Base-by-base conservation (phyloP, 768 basidiomycete genomes). In the Mrakia hoshinonis region DNA sequence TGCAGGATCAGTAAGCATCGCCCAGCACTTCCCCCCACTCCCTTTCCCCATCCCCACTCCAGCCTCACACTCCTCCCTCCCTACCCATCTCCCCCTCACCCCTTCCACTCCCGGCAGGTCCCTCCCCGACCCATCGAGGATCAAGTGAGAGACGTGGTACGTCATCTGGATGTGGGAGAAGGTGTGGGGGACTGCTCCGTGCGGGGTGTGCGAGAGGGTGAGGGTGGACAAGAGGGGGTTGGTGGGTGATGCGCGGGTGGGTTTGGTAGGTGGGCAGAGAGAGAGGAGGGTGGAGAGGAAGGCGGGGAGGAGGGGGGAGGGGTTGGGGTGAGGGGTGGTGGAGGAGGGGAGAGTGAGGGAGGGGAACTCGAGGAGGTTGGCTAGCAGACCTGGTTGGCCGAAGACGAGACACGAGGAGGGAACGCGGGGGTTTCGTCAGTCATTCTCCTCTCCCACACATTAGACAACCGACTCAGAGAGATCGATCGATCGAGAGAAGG, bases 21-120 rank as follows among this genome's bases (percentile, higher is more conserved):
- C 62, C 67, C 67, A 68, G 43, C 72, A 73, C 29, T 67, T 68
- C 38, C 68, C 68, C 49, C 66, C 67, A 29, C 68, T 67, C 26
- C 61, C 66, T 22, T 58, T 73, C 29, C 47, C 62, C 69, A 71
- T 65, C 9, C 62, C 52, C 2, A 24, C 24, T 0, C 51, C 54
- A 38, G 18, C 38, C 13, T 49, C 58, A n/a, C 52, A 26, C 6
- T 62, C 47, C 34, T 63, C 62, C 38, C 67, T n/a, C 15, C 11
- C 38, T 31, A 68, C 49, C 66, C 72, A 73, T 6, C 29, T 38
- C 13, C 60, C 72, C 11, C 67, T 47, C 3, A n/a, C n/a, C n/a
- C n/a, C n/a, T n/a, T 68, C 72, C 4, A 68, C 66, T 15, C 46
- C 24, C 38, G 66, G 66, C 2, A 48, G 67, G 4, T 3, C 4